Percentiles rank a stretch among this genome's conserved stretches.
Conservation (phyloP, 129 eudicot species). For the Helianthus tuberosus region DNA sequence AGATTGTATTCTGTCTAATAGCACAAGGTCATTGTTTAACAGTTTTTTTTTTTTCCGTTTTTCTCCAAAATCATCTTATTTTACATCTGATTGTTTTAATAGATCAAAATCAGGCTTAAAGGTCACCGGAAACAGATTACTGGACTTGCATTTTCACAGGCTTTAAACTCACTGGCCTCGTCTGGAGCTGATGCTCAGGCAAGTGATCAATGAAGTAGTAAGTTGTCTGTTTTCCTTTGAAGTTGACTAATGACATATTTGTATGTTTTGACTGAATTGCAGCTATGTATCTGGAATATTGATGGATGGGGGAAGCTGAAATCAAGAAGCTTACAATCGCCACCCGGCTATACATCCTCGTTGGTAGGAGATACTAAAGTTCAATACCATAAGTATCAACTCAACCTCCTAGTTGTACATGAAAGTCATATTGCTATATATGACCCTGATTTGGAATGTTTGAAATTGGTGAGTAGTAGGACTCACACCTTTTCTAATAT, state of each 20-base stretch:
- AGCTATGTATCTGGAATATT: conserved; percentile 74
- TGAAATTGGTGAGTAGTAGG: conserved; percentile 42
- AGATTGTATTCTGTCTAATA: too few relatives aligned
- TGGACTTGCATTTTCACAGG: conserved; percentile 81
- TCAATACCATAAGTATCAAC: conserved; percentile 78
- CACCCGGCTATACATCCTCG: conserved; percentile 58
- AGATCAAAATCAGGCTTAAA: conserved; percentile 73
- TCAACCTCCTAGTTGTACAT: conserved; percentile 70
- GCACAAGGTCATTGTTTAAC: too few relatives aligned
- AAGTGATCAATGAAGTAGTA: conserved; percentile 31
- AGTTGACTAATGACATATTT: not conserved
- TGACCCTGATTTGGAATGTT: conserved; percentile 71
- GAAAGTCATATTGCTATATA: conserved; percentile 76
- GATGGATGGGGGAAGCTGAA: conserved; percentile 84
- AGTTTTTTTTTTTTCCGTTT: too few relatives aligned
- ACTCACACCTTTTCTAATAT: too few relatives aligned
- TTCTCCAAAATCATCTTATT: too few relatives aligned
- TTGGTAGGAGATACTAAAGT: conserved; percentile 72
- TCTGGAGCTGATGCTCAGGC: conserved; percentile 91
- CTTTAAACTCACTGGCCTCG: conserved; percentile 64
- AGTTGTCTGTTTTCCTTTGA: not conserved
- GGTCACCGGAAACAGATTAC: conserved; percentile 77
- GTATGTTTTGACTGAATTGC: conserved; percentile 16
- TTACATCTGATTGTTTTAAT: not conserved
- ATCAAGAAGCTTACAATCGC: conserved; percentile 63